phyloP scores from a whole-genome alignment of 345 rosid species.

The Salix dunnii region DNA sequence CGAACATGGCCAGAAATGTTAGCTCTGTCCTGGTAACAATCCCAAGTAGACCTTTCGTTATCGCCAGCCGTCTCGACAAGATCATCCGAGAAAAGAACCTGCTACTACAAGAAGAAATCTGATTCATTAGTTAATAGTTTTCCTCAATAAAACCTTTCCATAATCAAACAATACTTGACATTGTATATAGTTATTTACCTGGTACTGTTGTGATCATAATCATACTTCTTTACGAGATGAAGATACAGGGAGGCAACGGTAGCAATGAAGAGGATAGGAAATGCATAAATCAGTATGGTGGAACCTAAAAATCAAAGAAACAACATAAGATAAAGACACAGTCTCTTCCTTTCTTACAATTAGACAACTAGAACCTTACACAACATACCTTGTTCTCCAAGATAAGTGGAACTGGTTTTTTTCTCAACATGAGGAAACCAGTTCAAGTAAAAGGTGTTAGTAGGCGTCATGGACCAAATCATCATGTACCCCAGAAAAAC shows the following conservation, averaged over 20 bases:
- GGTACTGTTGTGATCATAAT: background rate
- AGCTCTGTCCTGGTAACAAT: slow-evolving; percentile 19
- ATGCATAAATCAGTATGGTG: slow-evolving; percentile 42
- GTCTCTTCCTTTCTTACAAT: background rate
- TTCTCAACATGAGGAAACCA: slow-evolving; percentile 43
- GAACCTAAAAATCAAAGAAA: slow-evolving; percentile 33
- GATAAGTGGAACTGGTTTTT: slow-evolving; percentile 41
- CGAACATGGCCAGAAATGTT: slow-evolving; percentile 15
- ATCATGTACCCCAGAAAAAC: slow-evolving; percentile 47
- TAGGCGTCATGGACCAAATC: slow-evolving; percentile 70
- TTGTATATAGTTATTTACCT: slow-evolving; percentile 1
- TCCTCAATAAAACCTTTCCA: background rate
- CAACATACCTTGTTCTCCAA: slow-evolving; percentile 56
- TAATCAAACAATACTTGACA: background rate
- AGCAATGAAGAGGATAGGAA: slow-evolving; percentile 64
- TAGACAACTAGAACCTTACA: background rate
- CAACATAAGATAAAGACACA: slow-evolving; percentile 1
- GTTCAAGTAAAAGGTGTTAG: slow-evolving; percentile 36
- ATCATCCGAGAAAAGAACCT: background rate
- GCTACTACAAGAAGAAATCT: background rate
- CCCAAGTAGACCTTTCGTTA: slow-evolving; percentile 22
- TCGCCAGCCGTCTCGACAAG: slow-evolving; percentile 8
- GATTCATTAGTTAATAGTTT: background rate
- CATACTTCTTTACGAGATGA: slow-evolving; percentile 44
- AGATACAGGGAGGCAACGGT: slow-evolving; percentile 52